These are phyloP conservation scores for Pythium guiyangense DNA, from an alignment of 352 stramenopile species.

Conservation along the genomic window DNA sequence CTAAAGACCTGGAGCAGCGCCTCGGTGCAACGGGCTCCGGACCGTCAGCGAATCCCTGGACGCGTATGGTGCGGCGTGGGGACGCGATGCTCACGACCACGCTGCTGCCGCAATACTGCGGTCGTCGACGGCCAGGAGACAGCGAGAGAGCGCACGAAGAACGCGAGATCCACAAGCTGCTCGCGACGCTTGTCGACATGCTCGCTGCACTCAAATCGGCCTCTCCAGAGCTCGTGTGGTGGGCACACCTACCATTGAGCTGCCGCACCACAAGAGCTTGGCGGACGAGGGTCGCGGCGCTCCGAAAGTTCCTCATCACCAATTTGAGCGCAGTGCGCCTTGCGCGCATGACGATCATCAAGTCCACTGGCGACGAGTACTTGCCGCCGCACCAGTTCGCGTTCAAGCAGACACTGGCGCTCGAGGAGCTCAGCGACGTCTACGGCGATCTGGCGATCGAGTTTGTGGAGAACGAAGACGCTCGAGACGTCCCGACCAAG, in stretches of 20 bases:
- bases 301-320: constrained; percentile 28
- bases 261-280: too few relatives aligned
- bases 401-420: constrained; percentile 31
- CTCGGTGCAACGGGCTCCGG: constrained; percentile 24
- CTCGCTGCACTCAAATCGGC: too few relatives aligned
- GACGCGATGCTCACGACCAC: constrained; percentile 4
- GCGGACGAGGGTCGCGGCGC: neutral
- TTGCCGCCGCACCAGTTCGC: constrained; percentile 60
- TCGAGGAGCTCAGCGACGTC: constrained; percentile 39
- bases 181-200: too few relatives aligned
- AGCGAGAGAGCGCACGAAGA: neutral
- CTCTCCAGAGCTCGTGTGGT: too few relatives aligned
- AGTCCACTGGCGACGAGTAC: too few relatives aligned
- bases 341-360: constrained; percentile 77
- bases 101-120: constrained; percentile 31
- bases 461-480: constrained; percentile 45
- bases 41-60: constrained; percentile 10
- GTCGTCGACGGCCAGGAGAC: neutral
- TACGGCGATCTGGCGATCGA: constrained; percentile 31
- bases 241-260: too few relatives aligned
- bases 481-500: neutral
- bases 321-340: constrained; percentile 27
- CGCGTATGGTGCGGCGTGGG: neutral
- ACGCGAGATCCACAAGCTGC: too few relatives aligned
- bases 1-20: constrained; percentile 35